Percentiles rank a stretch among this genome's conserved stretches.
These are phyloP conservation scores for Triticum turgidum DNA, from an alignment of 176 grass and related monocot species.

Conservation along the genomic window DNA sequence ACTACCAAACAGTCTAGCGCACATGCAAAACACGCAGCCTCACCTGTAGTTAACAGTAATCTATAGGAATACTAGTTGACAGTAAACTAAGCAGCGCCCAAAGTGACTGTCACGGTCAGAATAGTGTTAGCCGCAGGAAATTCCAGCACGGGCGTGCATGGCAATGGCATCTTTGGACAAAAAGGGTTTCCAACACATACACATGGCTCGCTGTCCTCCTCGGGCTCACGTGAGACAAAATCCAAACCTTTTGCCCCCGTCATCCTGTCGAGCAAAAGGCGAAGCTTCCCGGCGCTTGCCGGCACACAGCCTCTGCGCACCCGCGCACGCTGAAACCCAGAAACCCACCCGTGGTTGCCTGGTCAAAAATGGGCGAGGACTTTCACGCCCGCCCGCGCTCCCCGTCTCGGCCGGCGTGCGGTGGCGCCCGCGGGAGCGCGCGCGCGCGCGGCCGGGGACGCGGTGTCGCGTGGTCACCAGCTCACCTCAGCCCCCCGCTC, in stretches of 20 bases:
- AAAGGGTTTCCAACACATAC: slow-evolving; percentile 2
- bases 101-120: slow-evolving; percentile 8
- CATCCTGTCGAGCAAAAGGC: slow-evolving; percentile 37
- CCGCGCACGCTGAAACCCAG: neutral
- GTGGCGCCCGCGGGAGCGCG: neutral
- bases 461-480: slow-evolving; percentile 3
- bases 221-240: slow-evolving; percentile 35
- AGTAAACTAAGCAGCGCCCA: neutral
- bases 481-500: neutral
- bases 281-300: slow-evolving; percentile 34
- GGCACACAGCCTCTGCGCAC: neutral
- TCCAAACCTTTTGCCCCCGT: neutral
- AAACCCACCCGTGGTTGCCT: neutral
- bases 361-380: neutral
- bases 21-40: neutral
- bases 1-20: neutral
- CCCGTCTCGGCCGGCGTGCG: neutral
- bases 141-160: neutral
- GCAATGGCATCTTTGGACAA: slow-evolving; percentile 11
- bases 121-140: slow-evolving; percentile 30
- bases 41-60: no score
- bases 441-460: neutral
- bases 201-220: slow-evolving; percentile 15
- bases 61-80: no score
- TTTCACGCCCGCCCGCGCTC: slow-evolving; percentile 3